Conservation (phyloP, 2,329 filamentous ascomycete species). For the Raffaelea deltoideospora region DNA sequence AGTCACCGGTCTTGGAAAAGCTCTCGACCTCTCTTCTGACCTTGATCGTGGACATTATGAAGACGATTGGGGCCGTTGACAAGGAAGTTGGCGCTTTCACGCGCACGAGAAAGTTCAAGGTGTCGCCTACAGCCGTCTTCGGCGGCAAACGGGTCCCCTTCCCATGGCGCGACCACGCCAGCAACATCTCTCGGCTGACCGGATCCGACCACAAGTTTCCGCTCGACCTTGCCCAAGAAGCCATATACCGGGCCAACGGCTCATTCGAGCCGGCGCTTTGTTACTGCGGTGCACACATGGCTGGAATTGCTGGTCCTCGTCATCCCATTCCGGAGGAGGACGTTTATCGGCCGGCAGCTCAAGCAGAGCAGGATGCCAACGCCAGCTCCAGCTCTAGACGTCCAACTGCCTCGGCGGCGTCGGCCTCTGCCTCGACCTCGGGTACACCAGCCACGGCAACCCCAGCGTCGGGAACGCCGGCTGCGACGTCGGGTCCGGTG, state of each 20-base stretch:
- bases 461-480: background rate
- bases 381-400: background rate
- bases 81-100: slow-evolving; percentile 34
- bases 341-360: slow-evolving; percentile 17
- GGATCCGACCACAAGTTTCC: slow-evolving; percentile 31
- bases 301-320: slow-evolving; percentile 41
- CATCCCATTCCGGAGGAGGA: slow-evolving; percentile 54
- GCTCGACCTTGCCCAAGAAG: slow-evolving; percentile 56
- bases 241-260: slow-evolving; percentile 69
- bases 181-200: slow-evolving; percentile 14
- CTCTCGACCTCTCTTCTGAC: slow-evolving; percentile 58
- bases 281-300: slow-evolving; percentile 55
- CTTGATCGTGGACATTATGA: slow-evolving; percentile 69
- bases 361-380: background rate
- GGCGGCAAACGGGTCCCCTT: slow-evolving; percentile 28
- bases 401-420: background rate
- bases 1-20: slow-evolving; percentile 69
- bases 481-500: background rate
- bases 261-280: slow-evolving; percentile 44
- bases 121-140: slow-evolving; percentile 13
- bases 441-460: slow-evolving; percentile 1
- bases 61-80: slow-evolving; percentile 62
- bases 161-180: slow-evolving; percentile 25
- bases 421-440: background rate
- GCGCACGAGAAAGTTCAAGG: background rate